Conservation (phyloP, 1,284 basidiomycete species). For the Fomitiporia mediterranea region DNA sequence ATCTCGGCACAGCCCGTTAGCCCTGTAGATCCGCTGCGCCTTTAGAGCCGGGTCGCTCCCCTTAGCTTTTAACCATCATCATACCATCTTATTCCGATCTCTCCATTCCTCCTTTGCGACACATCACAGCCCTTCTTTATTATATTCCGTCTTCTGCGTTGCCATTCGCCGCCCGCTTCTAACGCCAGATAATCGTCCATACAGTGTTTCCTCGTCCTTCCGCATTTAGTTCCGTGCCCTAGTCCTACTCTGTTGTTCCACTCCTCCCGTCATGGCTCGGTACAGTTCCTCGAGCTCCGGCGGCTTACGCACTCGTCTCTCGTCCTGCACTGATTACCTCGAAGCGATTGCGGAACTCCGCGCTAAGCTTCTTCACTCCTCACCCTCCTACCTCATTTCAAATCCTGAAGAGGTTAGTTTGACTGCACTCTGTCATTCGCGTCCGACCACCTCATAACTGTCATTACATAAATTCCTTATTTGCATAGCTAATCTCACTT, state of each 20-base stretch:
- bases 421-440: neutral
- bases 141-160: neutral
- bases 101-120: neutral
- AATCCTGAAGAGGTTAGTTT: constrained; percentile 16
- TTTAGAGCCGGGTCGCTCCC: neutral
- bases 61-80: constrained; percentile 17
- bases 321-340: constrained; percentile 7
- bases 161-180: neutral
- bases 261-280: constrained; percentile 5
- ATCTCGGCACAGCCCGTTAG: constrained; percentile 19
- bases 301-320: constrained; percentile 12
- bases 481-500: constrained; percentile 16
- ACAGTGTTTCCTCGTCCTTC: neutral
- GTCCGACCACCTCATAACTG: constrained; percentile 8
- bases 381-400: constrained; percentile 14
- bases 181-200: neutral
- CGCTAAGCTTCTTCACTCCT: constrained; percentile 11
- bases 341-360: constrained; percentile 14
- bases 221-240: neutral
- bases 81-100: neutral
- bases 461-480: constrained; percentile 8
- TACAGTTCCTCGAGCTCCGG: constrained; percentile 3
- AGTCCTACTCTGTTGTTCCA: neutral
- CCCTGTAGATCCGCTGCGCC: constrained; percentile 15
- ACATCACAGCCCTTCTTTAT: neutral